phyloP scores from a whole-genome alignment of 192 early-diverging fungal genomes.

The Polychytrium aggregatum region DNA sequence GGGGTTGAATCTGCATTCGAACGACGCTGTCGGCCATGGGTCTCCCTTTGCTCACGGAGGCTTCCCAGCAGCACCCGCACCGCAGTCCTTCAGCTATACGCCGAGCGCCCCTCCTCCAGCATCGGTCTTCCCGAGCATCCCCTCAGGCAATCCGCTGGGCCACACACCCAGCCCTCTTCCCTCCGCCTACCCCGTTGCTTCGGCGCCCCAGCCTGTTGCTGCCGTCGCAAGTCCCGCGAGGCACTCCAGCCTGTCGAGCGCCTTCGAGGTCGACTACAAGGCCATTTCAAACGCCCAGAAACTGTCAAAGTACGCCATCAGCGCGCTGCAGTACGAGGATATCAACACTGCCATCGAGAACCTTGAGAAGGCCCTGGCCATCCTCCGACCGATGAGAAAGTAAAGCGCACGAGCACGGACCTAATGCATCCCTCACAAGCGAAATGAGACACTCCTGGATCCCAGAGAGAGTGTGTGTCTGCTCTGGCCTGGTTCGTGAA shows the following conservation, averaged over 20 bases:
- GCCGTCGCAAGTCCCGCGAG: slow-evolving; percentile 20
- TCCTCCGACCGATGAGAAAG: slow-evolving; percentile 15
- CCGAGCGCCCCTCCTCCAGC: not conserved
- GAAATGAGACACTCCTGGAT: too few species aligned
- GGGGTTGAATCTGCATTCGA: too few species aligned
- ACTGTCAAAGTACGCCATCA: slow-evolving; percentile 81
- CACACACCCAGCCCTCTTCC: slow-evolving; percentile 12
- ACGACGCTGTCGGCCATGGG: not conserved
- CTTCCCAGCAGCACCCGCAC: too few species aligned
- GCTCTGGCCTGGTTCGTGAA: too few species aligned
- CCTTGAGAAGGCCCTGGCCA: slow-evolving; percentile 26
- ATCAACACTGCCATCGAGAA: slow-evolving; percentile 64
- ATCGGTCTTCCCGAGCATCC: not conserved
- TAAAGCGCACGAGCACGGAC: too few species aligned
- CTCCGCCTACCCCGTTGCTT: slow-evolving; percentile 10
- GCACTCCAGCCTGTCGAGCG: too few species aligned
- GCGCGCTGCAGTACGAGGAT: slow-evolving; percentile 91
- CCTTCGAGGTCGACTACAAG: slow-evolving; percentile 15
- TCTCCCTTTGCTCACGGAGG: too few species aligned
- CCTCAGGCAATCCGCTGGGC: not conserved
- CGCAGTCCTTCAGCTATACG: not conserved
- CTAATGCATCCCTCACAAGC: too few species aligned
- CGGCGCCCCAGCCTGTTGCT: too few species aligned
- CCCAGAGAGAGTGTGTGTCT: too few species aligned
- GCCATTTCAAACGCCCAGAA: slow-evolving; percentile 65